Percentiles rank a stretch among this genome's conserved stretches.
Evolutionary conservation across 441 rosid species (phyloP).

Genomic region (Capsella rubella): DNA sequence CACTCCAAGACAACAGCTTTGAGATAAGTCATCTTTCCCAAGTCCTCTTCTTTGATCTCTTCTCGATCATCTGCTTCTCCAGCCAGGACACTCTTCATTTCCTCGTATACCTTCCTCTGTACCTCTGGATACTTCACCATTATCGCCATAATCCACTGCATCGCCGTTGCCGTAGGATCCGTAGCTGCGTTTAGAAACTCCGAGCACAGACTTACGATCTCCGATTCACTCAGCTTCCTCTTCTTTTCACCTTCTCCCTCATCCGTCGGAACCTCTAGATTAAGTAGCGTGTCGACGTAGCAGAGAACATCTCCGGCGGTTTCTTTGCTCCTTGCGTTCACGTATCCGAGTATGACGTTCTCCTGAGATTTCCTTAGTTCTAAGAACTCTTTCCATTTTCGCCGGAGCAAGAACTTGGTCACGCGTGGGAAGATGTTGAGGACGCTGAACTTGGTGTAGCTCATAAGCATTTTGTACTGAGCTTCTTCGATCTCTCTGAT

Average conservation of each 20-base stretch:
- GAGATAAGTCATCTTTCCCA: conserved; percentile 43
- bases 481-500: conserved; percentile 48
- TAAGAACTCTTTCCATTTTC: conserved; percentile 40
- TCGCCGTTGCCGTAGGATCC: conserved; percentile 48
- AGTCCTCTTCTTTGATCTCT: conserved; percentile 48
- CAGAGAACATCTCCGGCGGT: conserved; percentile 38
- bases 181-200: conserved; percentile 51
- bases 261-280: conserved; percentile 41
- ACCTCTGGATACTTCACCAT: conserved; percentile 48
- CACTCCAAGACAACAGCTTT: conserved; percentile 51
- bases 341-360: conserved; percentile 28
- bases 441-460: conserved; percentile 43
- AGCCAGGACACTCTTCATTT: conserved; percentile 31
- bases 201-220: conserved; percentile 44
- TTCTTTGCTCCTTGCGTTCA: conserved; percentile 35
- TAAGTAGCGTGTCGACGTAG: conserved; percentile 43
- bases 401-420: conserved; percentile 40
- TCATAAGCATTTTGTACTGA: conserved; percentile 43
- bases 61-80: conserved; percentile 27
- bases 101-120: conserved; percentile 43
- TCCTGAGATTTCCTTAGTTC: conserved; percentile 42
- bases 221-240: conserved; percentile 44
- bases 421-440: conserved; percentile 49
- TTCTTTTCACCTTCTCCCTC: conserved; percentile 39
- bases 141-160: conserved; percentile 52